Conservation (phyloP, 345 rosid species). For the Raphanus sativus region DNA sequence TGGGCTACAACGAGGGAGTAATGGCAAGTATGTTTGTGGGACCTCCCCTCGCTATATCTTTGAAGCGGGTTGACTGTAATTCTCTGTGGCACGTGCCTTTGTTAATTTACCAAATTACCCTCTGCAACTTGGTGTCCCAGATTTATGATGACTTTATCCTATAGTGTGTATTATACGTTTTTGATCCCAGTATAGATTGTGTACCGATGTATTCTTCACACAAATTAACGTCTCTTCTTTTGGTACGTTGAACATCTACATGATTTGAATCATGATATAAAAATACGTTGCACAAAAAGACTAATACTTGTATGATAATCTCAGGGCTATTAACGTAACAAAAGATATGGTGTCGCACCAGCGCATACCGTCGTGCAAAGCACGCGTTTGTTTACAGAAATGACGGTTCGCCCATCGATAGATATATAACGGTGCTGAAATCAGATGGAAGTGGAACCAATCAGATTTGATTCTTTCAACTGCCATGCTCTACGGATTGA, state of each 20-base stretch:
- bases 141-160: background rate
- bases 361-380: conserved; percentile 22
- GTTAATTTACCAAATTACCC: background rate
- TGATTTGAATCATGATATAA: background rate
- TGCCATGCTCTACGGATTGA: conserved; percentile 15
- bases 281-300: background rate
- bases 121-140: background rate
- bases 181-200: background rate
- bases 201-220: background rate
- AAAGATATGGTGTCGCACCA: conserved; percentile 8
- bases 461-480: conserved; percentile 8
- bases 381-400: background rate
- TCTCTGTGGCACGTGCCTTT: conserved; percentile 17
- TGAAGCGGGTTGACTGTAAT: conserved; percentile 13
- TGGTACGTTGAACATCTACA: conserved; percentile 9
- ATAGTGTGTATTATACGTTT: background rate
- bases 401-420: conserved; percentile 11
- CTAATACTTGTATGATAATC: background rate
- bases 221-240: conserved; percentile 15
- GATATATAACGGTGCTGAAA: conserved; percentile 23
- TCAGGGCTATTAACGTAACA: background rate
- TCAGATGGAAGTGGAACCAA: background rate
- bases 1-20: conserved; percentile 1
- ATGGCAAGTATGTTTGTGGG: conserved; percentile 14
- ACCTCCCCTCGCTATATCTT: conserved; percentile 19